Percentiles rank a stretch among this genome's conserved stretches.
phyloP scores from a whole-genome alignment of 2,329 filamentous ascomycete species.

The Cordyceps tenuipes region DNA sequence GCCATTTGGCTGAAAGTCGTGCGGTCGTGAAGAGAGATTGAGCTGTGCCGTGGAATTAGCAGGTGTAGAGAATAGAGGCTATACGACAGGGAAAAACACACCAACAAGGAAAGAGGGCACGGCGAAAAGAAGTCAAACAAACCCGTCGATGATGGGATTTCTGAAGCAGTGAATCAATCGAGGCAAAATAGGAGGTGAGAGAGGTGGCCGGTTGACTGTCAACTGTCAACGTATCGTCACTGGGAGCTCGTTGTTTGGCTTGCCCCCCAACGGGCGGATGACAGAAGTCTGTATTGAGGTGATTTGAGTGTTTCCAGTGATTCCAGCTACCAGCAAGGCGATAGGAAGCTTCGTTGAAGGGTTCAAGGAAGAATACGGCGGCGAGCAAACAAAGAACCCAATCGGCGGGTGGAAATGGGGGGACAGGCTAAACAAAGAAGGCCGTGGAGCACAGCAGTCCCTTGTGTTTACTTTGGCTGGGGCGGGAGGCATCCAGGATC shows the following conservation, averaged over 20 bases:
- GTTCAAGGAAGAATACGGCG: not conserved
- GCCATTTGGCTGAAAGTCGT: slow-evolving; percentile 22
- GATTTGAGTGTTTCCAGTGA: not conserved
- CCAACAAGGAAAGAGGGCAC: not conserved
- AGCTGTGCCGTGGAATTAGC: slow-evolving; percentile 1
- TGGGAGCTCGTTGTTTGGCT: slow-evolving; percentile 1
- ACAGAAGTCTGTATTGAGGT: not conserved
- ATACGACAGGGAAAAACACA: not conserved
- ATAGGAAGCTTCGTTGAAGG: not conserved
- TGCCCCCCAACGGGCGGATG: slow-evolving; percentile 12
- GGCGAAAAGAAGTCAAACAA: not conserved
- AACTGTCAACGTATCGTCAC: not conserved
- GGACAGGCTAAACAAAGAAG: not conserved
- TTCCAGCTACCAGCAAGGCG: not conserved
- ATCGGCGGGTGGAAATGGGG: slow-evolving; percentile 2
- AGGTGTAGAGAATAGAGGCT: not conserved
- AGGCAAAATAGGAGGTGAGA: slow-evolving; percentile 1
- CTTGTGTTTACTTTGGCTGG: slow-evolving; percentile 11
- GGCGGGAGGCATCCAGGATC: not conserved
- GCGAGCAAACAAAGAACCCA: not conserved
- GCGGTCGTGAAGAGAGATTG: slow-evolving; percentile 14
- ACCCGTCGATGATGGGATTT: not conserved
- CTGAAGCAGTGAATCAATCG: not conserved
- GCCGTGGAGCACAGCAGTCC: not conserved
- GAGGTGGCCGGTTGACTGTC: not conserved